Base-by-base conservation (phyloP, 73 alveolate genomes). In the Paramecium sexaurelia region DNA sequence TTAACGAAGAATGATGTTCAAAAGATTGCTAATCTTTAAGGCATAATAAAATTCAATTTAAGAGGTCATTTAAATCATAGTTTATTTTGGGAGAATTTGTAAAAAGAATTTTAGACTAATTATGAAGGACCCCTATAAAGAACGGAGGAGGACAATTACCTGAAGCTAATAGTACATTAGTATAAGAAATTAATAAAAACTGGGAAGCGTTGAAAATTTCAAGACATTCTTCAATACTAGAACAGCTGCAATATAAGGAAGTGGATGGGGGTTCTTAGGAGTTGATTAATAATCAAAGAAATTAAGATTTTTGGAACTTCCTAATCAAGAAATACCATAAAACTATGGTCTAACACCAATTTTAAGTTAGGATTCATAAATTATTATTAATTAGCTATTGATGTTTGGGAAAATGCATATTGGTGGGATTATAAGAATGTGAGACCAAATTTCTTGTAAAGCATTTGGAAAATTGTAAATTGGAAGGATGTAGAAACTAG, bases 261-360 rank as follows among this genome's bases (percentile, higher is more conserved):
- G 98, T 29, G 99, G 99, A 43, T 97, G 99, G 99, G 99, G 99
- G 47, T 96, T 96, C 95, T 94, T 97, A 51, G 98, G 95, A 71
- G 96, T 94, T 87, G 95, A 97, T 94, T 92, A 96, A 78, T 85
- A 91, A 41, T 85, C 97, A 15, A 93, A 96, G 87, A 68, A 94
- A 39, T 91, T 97, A 10, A 96, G 94, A 84, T 96, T 93, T 90
- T 73, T 93, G 55, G 96, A 95, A 85, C 87, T 98, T 11, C 94
- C 94, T 41, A 96, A 97, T 86, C 94, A 97, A 92, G 99, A 97
- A 47, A 91, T 97, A 71, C 95, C 98, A 51, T 94, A 96, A 78
- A 86, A 91, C 41, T 56, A 93, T 29, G 96, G 94, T 71, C 61
- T 96, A 43, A 96, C 92, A 66, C 98, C 99, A 24, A 94, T 97